These are phyloP conservation scores for Trichoderma sp. DNA, from an alignment of 2,329 filamentous ascomycete genomes.

Conservation along the genomic window DNA sequence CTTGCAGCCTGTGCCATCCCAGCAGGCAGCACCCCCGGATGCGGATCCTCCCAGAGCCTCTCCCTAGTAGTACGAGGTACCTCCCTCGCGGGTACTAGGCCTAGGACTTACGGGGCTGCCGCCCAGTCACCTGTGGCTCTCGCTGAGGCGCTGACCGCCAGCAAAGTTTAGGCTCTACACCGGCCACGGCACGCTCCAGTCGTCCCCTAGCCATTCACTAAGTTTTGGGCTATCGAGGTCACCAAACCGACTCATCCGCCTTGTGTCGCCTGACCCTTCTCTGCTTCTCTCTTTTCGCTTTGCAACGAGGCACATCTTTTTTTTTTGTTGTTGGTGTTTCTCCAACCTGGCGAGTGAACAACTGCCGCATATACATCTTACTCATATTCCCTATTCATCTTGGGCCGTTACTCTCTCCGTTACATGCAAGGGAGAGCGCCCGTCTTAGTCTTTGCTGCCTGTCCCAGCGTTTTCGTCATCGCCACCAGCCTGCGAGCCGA, in stretches of 20 bases:
- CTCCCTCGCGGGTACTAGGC: background rate
- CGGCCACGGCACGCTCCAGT: slow-evolving; percentile 11
- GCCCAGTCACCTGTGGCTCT: slow-evolving; percentile 17
- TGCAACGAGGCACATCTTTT: background rate
- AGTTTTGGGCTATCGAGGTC: slow-evolving; percentile 24
- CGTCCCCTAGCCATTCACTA: slow-evolving; percentile 24
- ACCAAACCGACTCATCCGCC: slow-evolving; percentile 28
- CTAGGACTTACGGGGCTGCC: background rate
- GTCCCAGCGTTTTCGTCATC: slow-evolving; percentile 23
- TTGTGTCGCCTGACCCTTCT: slow-evolving; percentile 24
- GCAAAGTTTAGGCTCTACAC: slow-evolving; percentile 19
- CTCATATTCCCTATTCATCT: slow-evolving; percentile 9
- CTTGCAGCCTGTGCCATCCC: slow-evolving; percentile 2
- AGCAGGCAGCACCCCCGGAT: slow-evolving; percentile 21
- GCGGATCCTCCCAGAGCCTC: background rate
- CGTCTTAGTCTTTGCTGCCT: slow-evolving; percentile 9
- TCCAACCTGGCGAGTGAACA: background rate
- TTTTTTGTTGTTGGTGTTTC: background rate
- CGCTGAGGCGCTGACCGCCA: slow-evolving; percentile 20
- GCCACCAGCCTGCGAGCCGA: slow-evolving; percentile 7
- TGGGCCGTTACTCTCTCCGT: background rate
- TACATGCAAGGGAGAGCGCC: slow-evolving; percentile 20
- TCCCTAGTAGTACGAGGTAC: background rate
- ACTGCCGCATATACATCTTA: slow-evolving; percentile 17
- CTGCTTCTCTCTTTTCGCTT: background rate